Evolutionary conservation across 164 flowering plant species (phyloP).

Genomic region (Kalanchoe fedtschenkoi): DNA sequence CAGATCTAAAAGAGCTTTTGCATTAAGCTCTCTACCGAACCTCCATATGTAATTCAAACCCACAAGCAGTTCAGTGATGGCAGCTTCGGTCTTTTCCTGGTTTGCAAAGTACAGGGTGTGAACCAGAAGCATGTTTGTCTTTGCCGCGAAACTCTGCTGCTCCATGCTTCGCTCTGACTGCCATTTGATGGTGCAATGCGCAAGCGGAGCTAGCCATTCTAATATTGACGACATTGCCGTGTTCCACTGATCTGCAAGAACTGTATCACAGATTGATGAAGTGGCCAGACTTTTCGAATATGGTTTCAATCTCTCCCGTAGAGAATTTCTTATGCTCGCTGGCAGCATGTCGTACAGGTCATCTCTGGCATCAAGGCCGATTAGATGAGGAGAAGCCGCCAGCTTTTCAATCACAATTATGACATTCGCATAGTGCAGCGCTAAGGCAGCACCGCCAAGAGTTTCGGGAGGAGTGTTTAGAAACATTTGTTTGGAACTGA

Average conservation of each 20-base stretch:
- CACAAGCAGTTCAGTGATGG: conserved; percentile 83
- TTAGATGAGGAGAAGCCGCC: conserved; percentile 68
- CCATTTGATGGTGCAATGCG: conserved; percentile 92
- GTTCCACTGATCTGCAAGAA: conserved; percentile 73
- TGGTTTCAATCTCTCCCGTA: conserved; percentile 53
- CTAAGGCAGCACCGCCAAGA: conserved; percentile 55
- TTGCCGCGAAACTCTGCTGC: conserved; percentile 49
- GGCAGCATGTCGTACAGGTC: conserved; percentile 85
- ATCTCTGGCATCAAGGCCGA: conserved; percentile 77
- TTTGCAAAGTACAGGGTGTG: conserved; percentile 81
- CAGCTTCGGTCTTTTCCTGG: conserved; percentile 81
- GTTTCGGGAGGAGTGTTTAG: conserved; percentile 54
- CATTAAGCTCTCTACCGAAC: conserved; percentile 85
- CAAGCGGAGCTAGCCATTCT: conserved; percentile 78
- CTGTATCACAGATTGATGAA: no score
- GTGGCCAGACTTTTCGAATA: no score
- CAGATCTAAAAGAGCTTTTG: no score
- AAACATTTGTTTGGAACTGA: conserved; percentile 28
- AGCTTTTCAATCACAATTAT: conserved; percentile 81
- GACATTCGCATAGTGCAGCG: conserved; percentile 75
- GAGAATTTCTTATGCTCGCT: conserved; percentile 40
- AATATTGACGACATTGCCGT: conserved; percentile 64
- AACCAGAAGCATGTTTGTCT: conserved; percentile 52
- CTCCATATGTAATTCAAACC: conserved; percentile 95
- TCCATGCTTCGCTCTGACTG: conserved; percentile 93